Evolutionary conservation across 2,329 filamentous ascomycete genomes (phyloP).

Genomic region (Ustulina deusta): DNA sequence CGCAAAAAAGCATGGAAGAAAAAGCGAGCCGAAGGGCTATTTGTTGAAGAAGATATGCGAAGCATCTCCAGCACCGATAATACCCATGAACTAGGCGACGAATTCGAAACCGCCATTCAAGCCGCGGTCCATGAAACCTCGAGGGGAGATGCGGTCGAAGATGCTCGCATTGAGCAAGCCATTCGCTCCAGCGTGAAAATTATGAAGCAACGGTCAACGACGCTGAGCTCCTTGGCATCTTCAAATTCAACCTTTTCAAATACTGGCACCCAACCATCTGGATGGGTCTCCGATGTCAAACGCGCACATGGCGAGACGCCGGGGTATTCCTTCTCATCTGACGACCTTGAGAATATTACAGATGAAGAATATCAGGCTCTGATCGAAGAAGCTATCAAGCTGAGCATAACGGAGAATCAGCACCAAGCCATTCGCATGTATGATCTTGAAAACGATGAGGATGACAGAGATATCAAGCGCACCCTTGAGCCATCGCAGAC

Average conservation of each 20-base stretch:
- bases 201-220: slow-evolving; percentile 52
- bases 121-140: slow-evolving; percentile 78
- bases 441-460: slow-evolving; percentile 39
- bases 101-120: slow-evolving; percentile 79
- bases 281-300: slow-evolving; percentile 45
- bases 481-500: slow-evolving; percentile 46
- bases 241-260: slow-evolving; percentile 37
- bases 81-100: slow-evolving; percentile 60
- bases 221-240: slow-evolving; percentile 40
- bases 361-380: slow-evolving; percentile 69
- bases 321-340: slow-evolving; percentile 41
- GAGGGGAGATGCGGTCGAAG: slow-evolving; percentile 75
- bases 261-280: slow-evolving; percentile 15
- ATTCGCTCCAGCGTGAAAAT: slow-evolving; percentile 78
- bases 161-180: slow-evolving; percentile 77
- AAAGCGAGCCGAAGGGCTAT: slow-evolving; percentile 46
- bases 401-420: slow-evolving; percentile 58
- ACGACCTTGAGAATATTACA: slow-evolving; percentile 60
- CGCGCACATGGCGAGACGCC: slow-evolving; percentile 32
- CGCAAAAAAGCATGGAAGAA: slow-evolving; percentile 60
- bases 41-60: slow-evolving; percentile 41
- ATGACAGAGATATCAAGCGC: slow-evolving; percentile 42
- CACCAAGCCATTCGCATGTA: slow-evolving; percentile 41
- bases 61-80: slow-evolving; percentile 33
- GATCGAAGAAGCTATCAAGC: slow-evolving; percentile 67